Conservation (phyloP, 139 green algal genomes). For the Chara braunii region DNA sequence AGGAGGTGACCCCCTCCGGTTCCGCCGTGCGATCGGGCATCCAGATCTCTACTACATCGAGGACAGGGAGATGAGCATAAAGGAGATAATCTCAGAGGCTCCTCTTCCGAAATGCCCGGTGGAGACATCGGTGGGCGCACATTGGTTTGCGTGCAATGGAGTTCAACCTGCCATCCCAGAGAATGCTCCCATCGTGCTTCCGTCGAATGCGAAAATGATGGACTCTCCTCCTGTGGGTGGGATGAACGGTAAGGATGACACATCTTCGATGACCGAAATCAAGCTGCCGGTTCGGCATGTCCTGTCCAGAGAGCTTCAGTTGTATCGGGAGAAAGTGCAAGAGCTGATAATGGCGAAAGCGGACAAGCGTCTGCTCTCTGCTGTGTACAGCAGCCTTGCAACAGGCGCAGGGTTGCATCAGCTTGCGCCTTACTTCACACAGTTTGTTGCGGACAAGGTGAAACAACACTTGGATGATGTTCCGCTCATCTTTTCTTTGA, state of each 20-base stretch:
- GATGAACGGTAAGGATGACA: too few relatives aligned
- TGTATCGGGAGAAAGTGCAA: constrained; percentile 32
- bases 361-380: not conserved
- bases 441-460: constrained; percentile 63
- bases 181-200: constrained; percentile 61
- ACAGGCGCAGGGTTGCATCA: constrained; percentile 66
- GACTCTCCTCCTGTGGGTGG: too few relatives aligned
- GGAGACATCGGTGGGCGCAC: constrained; percentile 62
- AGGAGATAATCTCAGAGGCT: constrained; percentile 51
- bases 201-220: too few relatives aligned
- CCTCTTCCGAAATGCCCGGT: constrained; percentile 60
- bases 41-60: constrained; percentile 63
- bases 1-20: constrained; percentile 59
- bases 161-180: constrained; percentile 79
- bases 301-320: constrained; percentile 63
- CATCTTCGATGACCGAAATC: too few relatives aligned
- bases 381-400: constrained; percentile 30
- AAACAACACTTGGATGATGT: constrained; percentile 27
- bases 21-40: constrained; percentile 53
- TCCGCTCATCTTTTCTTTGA: constrained; percentile 20
- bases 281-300: constrained; percentile 63
- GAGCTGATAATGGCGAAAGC: constrained; percentile 18
- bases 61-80: constrained; percentile 21
- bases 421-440: constrained; percentile 72
- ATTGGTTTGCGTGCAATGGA: constrained; percentile 87